phyloP scores from a whole-genome alignment of 768 basidiomycete genomes.

The Xerocomus brunneocitrinus region DNA sequence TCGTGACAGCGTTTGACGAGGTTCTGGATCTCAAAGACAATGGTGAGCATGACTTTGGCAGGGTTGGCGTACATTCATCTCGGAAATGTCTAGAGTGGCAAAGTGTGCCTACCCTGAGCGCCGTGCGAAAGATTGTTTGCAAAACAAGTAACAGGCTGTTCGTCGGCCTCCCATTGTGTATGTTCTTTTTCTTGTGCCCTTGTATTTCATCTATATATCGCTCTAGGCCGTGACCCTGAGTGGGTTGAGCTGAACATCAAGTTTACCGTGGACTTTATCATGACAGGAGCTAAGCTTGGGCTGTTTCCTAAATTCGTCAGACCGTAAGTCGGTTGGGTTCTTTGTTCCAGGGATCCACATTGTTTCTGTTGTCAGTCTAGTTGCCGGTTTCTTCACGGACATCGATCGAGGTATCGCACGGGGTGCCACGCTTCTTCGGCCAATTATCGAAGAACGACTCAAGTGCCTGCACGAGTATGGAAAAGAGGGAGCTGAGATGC shows the following conservation, averaged over 20 bases:
- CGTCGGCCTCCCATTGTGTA: conserved; percentile 17
- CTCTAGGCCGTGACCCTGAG: conserved; percentile 17
- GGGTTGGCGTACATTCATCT: not conserved
- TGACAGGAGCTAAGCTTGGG: conserved; percentile 15
- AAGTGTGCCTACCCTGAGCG: not conserved
- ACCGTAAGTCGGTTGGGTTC: conserved; percentile 22
- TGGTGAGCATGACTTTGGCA: conserved; percentile 6
- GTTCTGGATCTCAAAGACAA: conserved; percentile 23
- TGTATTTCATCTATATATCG: not conserved
- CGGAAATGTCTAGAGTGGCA: conserved; percentile 10
- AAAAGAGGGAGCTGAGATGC: not conserved
- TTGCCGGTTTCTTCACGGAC: not conserved
- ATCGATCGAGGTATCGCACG: conserved; percentile 3
- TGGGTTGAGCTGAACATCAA: conserved; percentile 30
- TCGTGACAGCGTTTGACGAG: conserved; percentile 35
- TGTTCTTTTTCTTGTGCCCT: not conserved
- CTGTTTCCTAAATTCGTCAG: conserved; percentile 31
- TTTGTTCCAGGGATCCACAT: not conserved
- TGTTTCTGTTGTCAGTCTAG: not conserved
- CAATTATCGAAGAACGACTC: conserved; percentile 20
- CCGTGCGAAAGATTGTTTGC: conserved; percentile 2
- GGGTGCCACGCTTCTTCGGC: conserved; percentile 17
- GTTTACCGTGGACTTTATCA: conserved; percentile 26
- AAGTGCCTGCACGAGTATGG: not conserved
- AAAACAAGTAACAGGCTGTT: conserved; percentile 8